Conservation (phyloP, 768 basidiomycete genomes). For the Lactifluus hygrophoroides region DNA sequence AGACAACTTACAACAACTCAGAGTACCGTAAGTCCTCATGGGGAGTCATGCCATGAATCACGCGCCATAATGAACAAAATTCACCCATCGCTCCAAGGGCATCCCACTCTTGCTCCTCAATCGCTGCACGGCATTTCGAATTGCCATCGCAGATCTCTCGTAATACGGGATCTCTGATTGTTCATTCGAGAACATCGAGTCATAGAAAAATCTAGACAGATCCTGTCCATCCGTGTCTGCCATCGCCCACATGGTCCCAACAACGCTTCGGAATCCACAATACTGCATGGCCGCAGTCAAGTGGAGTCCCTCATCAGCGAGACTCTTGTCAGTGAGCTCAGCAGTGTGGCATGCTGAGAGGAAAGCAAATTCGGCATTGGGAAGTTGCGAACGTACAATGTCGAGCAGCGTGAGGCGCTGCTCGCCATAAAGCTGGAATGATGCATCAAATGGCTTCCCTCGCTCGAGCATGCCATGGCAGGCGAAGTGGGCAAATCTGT, state of each 20-base stretch:
- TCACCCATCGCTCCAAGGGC: no score
- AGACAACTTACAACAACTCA: no score
- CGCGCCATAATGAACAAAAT: no score
- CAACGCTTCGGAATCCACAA: no score
- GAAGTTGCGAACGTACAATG: not conserved
- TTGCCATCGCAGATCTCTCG: not conserved
- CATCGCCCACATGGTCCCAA: not conserved
- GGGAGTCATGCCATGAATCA: no score
- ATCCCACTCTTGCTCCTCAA: not conserved
- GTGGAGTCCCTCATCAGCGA: not conserved
- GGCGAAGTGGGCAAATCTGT: not conserved
- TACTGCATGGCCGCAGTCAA: no score
- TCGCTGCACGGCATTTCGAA: not conserved
- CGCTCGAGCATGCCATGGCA: not conserved
- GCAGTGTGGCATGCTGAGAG: not conserved
- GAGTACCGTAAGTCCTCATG: no score
- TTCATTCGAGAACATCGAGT: no score
- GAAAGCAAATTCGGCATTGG: not conserved
- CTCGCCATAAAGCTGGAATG: no score
- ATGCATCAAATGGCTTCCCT: not conserved
- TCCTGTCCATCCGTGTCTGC: not conserved
- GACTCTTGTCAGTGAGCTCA: not conserved
- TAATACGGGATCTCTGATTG: no score
- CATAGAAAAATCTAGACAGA: not conserved
- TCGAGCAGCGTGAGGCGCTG: no score